Evolutionary conservation across 1,284 basidiomycete species (phyloP), one percentile per base, ranked within the genome.

Genomic region (Neonothopanus nambi): DNA sequence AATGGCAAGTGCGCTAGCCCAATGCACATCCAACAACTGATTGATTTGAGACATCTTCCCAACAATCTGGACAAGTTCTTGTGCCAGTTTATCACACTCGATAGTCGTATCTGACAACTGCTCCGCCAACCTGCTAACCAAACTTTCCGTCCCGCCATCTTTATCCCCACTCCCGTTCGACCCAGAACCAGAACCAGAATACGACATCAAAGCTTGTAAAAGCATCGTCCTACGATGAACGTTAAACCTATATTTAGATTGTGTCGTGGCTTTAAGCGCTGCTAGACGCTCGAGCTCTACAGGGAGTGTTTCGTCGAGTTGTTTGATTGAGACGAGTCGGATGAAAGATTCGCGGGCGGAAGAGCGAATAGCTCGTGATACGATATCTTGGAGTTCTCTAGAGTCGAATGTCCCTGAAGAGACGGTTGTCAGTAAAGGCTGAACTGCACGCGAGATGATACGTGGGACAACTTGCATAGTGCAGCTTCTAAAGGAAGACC

Each of bases 401-500:
- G 49, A 51, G 26, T 51, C 41, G 5, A 51, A 35, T 17, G 30
- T 51, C 49, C 49, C 49, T 51, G 33, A 1, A 35, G n/a, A n/a
- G 23, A 11, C 11, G 26, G 26, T 5, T 3, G 13, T 33, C 8
- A 33, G 30, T 9, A 13, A 33, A 9, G 30, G 30, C 3, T 4
- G 30, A n/a, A n/a, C 5, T 33, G 13, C 42, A 18, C 6, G n/a
- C 35, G 23, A 41, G 39, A 17, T n/a, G 24, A n/a, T 3, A 39
- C n/a, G n/a, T n/a, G n/a, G n/a, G n/a, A 38, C 43, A 15, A 68
- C 72, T 51, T 57, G 77, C 88, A 89, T 57, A 89, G 75, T 4
- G 89, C 89, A 0, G 84, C 84, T 55, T 90, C 86, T 38, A 89
- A 70, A 0, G 87, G 80, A 53, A 91, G 71, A 1, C 79, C 81